These are phyloP conservation scores for Fusarium sacchari DNA, from an alignment of 2,329 filamentous ascomycete species.

Conservation along the genomic window DNA sequence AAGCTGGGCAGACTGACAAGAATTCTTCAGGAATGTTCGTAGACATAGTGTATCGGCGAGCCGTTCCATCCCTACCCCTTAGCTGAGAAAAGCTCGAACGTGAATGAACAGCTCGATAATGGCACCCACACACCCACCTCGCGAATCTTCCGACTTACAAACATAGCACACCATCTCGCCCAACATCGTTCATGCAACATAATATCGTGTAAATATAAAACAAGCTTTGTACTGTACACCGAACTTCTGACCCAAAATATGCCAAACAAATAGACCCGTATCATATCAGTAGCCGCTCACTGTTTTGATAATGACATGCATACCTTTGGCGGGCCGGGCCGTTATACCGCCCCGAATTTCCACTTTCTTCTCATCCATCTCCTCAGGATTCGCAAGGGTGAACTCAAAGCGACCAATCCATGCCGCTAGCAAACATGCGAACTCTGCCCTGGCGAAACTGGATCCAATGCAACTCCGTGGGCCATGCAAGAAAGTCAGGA, in stretches of 20 bases:
- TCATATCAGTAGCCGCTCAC: constrained; percentile 67
- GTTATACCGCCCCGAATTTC: constrained; percentile 77
- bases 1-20: background rate
- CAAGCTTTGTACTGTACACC: background rate
- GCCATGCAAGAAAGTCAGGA: constrained; percentile 86
- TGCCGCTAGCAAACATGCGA: constrained; percentile 82
- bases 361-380: constrained; percentile 73
- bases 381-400: constrained; percentile 64
- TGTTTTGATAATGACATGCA: constrained; percentile 74
- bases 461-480: constrained; percentile 87
- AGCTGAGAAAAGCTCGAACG: background rate
- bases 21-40: background rate
- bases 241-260: background rate
- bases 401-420: constrained; percentile 81
- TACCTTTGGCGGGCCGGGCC: constrained; percentile 74
- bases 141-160: background rate
- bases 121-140: background rate
- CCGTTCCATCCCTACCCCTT: background rate
- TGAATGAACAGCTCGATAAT: background rate
- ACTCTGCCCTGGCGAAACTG: constrained; percentile 83
- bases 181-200: background rate
- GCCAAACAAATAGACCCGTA: background rate
- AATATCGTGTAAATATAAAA: background rate
- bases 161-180: background rate
- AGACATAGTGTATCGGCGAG: background rate